Percentiles rank a stretch among this genome's conserved stretches.
Conservation (phyloP, 768 basidiomycete genomes). For the Rhizopogon vinicolor region DNA sequence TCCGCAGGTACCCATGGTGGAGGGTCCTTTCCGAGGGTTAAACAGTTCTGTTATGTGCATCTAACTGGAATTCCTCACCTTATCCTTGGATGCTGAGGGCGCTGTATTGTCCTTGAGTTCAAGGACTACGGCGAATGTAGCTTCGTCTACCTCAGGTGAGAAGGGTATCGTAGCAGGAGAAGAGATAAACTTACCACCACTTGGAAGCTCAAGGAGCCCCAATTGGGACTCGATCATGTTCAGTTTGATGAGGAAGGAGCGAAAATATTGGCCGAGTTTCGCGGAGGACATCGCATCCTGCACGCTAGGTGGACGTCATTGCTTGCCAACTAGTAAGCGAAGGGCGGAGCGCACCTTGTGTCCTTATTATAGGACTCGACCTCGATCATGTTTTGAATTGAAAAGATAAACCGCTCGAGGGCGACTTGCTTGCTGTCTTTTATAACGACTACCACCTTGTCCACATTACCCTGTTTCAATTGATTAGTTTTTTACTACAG, state of each 20-base stretch:
- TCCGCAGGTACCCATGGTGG: conserved; percentile 81
- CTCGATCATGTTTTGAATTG: conserved; percentile 76
- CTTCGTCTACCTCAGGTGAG: conserved; percentile 44
- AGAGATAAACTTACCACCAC: conserved; percentile 32
- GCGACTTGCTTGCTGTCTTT: conserved; percentile 76
- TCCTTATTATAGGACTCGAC: conserved; percentile 70
- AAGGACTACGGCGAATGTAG: conserved; percentile 78
- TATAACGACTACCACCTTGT: conserved; percentile 80
- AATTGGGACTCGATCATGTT: conserved; percentile 73
- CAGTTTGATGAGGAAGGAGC: conserved; percentile 79
- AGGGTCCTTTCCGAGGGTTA: conserved; percentile 41
- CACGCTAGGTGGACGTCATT: conserved; percentile 40
- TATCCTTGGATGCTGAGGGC: conserved; percentile 46
- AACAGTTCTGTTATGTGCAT: not conserved
- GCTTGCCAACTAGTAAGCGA: not conserved
- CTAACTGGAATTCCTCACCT: conserved; percentile 26
- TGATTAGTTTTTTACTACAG: not conserved
- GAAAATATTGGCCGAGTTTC: conserved; percentile 70
- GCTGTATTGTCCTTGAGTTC: conserved; percentile 68
- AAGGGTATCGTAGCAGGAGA: not conserved
- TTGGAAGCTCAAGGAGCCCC: conserved; percentile 44
- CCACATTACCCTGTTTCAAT: conserved; percentile 59
- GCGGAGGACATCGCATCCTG: conserved; percentile 63
- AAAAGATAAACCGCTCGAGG: conserved; percentile 88
- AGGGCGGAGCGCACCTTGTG: conserved; percentile 41